Base-by-base conservation (phyloP, 768 basidiomycete genomes). In the Cystofilobasidium capitatum region DNA sequence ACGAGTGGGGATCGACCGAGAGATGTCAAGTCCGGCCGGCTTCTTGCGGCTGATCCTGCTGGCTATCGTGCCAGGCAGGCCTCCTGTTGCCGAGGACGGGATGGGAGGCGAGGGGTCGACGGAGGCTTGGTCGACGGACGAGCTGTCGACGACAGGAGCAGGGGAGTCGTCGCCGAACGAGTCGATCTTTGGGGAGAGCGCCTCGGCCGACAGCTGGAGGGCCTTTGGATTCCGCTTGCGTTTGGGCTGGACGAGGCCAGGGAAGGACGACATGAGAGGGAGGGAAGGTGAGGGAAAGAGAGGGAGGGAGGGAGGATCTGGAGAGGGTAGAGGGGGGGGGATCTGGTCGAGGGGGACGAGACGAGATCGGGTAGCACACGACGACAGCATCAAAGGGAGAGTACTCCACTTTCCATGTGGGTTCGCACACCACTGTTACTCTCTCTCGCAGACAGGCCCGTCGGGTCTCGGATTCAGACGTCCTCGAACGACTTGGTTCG, bases 211-310 rank as follows among this genome's bases (percentile, higher is more conserved):
- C 75, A 92, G 85, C 79, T 86, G 84, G 12, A 92, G 83, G 44
- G 83, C 85, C 78, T 90, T 91, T 83, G 90, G 91, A 76, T 92
- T 92, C 70, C 90, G 85, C 77, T 92, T 92, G 82, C 90, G 89
- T 47, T 69, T 69, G 29, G 68, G 68, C 35, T 55, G 61, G 26
- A 63, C 44, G 16, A 63, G 61, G 16, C 66, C 66, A 13, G 66
- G 66, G 54, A 68, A 68, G 29, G 66, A 58, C 22, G 66, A 68
- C 61, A 57, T 55, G 16, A 13, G 42, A 40, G 63, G 26, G 17
- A 2, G 20, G 47, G 44, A 55, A n/a, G 57, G 57, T 33, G 7
- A 12, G 29, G 55, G 55, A 35, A 57, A 4, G 35, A 37, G 55
- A 35, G 55, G 20, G 22, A 14, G n/a, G 10, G 47, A 16, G 47